phyloP scores from a whole-genome alignment of 2,329 filamentous ascomycete species.

The Trematosphaeria pertusa region DNA sequence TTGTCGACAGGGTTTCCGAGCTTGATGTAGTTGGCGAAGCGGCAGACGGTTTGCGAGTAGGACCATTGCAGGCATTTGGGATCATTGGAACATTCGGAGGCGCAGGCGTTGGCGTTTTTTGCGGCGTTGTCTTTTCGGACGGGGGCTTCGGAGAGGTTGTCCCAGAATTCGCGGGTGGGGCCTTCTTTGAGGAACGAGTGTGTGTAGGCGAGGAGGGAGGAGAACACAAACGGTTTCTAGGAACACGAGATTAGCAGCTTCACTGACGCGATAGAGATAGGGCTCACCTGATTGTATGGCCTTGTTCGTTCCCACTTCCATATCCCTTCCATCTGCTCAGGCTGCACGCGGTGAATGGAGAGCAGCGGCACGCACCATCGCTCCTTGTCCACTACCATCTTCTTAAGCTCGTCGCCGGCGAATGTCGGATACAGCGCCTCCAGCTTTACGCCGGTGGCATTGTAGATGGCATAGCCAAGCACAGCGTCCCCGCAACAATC shows the following conservation, averaged over 20 bases:
- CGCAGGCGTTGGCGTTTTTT: constrained; percentile 40
- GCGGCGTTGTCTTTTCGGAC: constrained; percentile 45
- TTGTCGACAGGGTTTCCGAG: constrained; percentile 42
- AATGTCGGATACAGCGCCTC: constrained; percentile 49
- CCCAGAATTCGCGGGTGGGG: constrained; percentile 44
- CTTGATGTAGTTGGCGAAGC: constrained; percentile 46
- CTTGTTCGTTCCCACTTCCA: constrained; percentile 57
- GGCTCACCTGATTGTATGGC: constrained; percentile 40
- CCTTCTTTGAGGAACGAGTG: constrained; percentile 41
- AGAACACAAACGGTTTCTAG: constrained; percentile 47
- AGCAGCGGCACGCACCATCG: constrained; percentile 55
- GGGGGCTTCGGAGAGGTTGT: constrained; percentile 41
- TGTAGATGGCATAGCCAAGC: constrained; percentile 47
- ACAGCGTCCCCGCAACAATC: constrained; percentile 56
- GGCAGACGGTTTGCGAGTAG: constrained; percentile 47
- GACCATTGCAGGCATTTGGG: constrained; percentile 46
- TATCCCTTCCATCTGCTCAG: constrained; percentile 57
- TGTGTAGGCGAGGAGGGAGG: constrained; percentile 46
- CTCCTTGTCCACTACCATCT: constrained; percentile 48
- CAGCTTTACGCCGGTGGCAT: constrained; percentile 43
- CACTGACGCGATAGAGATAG: no score
- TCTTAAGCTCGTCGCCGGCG: constrained; percentile 57
- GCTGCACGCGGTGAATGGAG: constrained; percentile 47
- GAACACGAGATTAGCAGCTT: constrained; percentile 17
- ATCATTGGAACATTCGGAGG: constrained; percentile 43